phyloP scores from a whole-genome alignment of 177 flowering plant species.

The Tripterygium wilfordii region DNA sequence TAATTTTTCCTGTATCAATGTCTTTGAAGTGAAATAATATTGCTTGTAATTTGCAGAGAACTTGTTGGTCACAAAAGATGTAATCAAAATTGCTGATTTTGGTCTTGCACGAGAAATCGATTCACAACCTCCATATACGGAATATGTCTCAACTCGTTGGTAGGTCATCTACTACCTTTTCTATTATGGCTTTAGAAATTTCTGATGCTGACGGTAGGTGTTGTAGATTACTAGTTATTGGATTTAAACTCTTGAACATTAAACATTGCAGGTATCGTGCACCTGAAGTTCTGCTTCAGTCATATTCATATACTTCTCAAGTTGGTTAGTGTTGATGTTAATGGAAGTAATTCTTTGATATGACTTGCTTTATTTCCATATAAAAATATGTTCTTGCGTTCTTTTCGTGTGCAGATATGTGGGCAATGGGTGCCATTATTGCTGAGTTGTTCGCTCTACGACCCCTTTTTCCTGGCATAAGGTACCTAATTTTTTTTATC shows the following conservation, averaged over 20 bases:
- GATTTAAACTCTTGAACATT: background rate
- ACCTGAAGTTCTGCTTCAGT: constrained; percentile 29
- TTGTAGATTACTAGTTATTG: background rate
- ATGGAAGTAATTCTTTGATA: too few relatives aligned
- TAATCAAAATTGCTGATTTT: constrained; percentile 93
- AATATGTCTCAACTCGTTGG: constrained; percentile 99
- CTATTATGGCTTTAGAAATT: background rate
- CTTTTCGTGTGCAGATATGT: constrained; percentile 25
- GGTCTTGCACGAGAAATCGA: constrained; percentile 92
- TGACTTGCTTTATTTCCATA: too few relatives aligned
- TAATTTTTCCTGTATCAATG: too few relatives aligned
- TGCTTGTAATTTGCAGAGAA: constrained; percentile 69
- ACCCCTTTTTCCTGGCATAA: constrained; percentile 91
- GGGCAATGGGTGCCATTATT: constrained; percentile 11
- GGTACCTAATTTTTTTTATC: too few relatives aligned
- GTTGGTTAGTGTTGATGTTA: constrained; percentile 35
- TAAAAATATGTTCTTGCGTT: background rate
- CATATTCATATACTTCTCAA: background rate
- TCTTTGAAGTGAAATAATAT: too few relatives aligned
- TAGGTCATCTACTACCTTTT: constrained; percentile 16
- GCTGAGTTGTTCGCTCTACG: constrained; percentile 19
- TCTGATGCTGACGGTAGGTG: background rate
- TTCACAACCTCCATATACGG: constrained; percentile 85
- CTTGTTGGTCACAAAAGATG: constrained; percentile 63
- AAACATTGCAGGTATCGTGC: constrained; percentile 4